phyloP scores from a whole-genome alignment of 192 early-diverging fungal genomes.

The Coemansia sp. region DNA sequence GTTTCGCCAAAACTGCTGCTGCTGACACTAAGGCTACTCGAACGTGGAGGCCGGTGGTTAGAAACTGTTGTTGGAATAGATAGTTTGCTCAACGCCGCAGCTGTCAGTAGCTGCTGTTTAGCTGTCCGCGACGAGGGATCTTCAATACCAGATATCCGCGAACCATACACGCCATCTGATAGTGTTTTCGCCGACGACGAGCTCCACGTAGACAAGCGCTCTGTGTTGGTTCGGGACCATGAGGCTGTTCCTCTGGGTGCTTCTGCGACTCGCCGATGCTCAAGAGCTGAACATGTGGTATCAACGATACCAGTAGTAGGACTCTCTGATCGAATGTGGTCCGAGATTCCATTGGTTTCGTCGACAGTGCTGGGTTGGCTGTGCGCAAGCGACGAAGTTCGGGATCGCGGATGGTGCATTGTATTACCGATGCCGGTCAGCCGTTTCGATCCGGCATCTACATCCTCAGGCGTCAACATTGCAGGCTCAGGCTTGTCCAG shows the following conservation, averaged over 20 bases:
- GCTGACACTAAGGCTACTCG: not conserved
- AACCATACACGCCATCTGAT: slow-evolving; percentile 24
- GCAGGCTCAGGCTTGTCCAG: slow-evolving; percentile 4
- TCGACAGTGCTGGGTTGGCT: slow-evolving; percentile 36
- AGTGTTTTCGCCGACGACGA: slow-evolving; percentile 48
- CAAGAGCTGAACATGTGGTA: not conserved
- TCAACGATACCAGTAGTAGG: not conserved
- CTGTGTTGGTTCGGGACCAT: slow-evolving; percentile 28
- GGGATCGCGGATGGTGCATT: slow-evolving; percentile 11
- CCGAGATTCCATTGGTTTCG: slow-evolving; percentile 19
- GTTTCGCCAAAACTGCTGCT: slow-evolving; percentile 1
- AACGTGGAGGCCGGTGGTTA: slow-evolving; percentile 17
- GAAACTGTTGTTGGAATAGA: slow-evolving; percentile 19
- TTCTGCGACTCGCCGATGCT: slow-evolving; percentile 12
- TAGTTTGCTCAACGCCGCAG: slow-evolving; percentile 38
- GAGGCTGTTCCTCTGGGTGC: slow-evolving; percentile 9
- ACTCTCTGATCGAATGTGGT: slow-evolving; percentile 3
- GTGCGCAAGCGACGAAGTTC: slow-evolving; percentile 33
- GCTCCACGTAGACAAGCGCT: slow-evolving; percentile 57
- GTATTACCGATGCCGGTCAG: not conserved
- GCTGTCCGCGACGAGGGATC: slow-evolving; percentile 18
- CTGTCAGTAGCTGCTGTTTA: slow-evolving; percentile 24
- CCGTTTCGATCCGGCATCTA: not conserved
- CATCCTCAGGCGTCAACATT: slow-evolving; percentile 6
- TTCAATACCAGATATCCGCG: slow-evolving; percentile 29